Conservation (phyloP, 345 rosid species). For the Excoecaria cochinchinensis region DNA sequence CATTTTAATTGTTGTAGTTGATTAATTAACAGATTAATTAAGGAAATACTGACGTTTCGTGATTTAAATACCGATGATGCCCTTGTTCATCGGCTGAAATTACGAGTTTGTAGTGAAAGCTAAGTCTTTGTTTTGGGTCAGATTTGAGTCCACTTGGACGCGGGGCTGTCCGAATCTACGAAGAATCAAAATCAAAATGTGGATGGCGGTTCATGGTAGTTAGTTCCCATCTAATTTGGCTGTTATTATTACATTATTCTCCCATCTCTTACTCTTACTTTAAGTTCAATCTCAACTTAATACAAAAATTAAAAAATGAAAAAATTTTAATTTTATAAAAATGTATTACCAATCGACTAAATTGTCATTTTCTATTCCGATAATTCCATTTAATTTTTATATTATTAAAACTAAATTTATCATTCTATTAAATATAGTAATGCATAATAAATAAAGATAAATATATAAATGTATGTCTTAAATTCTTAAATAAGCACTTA, state of each 20-base stretch:
- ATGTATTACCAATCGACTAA: too few relatives aligned
- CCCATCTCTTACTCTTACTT: too few relatives aligned
- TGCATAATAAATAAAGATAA: too few relatives aligned
- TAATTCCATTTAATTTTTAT: too few relatives aligned
- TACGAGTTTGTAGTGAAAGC: constrained; percentile 19
- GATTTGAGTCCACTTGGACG: constrained; percentile 14
- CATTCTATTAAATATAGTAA: too few relatives aligned
- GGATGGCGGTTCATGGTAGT: neutral
- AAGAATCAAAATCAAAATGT: neutral
- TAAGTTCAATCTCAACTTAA: too few relatives aligned
- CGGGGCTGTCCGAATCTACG: constrained; percentile 26
- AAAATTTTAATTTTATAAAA: too few relatives aligned
- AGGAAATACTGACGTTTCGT: constrained; percentile 22
- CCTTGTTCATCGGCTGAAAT: constrained; percentile 23
- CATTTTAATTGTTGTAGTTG: constrained; percentile 15
- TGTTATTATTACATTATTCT: neutral
- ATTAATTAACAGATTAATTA: constrained; percentile 15
- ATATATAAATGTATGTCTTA: too few relatives aligned
- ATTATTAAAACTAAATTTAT: too few relatives aligned
- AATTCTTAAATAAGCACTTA: too few relatives aligned
- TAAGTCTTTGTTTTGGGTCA: constrained; percentile 15
- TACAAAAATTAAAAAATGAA: too few relatives aligned
- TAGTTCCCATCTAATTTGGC: neutral
- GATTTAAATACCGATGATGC: constrained; percentile 21
- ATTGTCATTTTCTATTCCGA: too few relatives aligned